These are phyloP conservation scores for Musa troglodytarum DNA, from an alignment of 176 grass and related monocot species.

Conservation along the genomic window DNA sequence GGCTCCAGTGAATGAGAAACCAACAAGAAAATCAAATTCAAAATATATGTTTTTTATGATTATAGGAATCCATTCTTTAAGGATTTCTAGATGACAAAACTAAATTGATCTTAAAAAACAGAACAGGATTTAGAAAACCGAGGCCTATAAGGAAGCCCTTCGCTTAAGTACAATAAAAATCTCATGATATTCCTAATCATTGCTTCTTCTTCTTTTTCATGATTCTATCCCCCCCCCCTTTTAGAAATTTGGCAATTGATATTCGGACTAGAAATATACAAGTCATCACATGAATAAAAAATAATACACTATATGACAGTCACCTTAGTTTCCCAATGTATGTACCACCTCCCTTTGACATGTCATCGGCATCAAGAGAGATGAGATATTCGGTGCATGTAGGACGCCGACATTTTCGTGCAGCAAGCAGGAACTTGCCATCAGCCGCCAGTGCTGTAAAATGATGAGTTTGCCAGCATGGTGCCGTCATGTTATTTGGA, in stretches of 20 bases:
- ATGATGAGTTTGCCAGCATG: neutral
- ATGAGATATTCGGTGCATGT: conserved; percentile 78
- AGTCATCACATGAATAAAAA: neutral
- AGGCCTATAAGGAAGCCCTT: neutral
- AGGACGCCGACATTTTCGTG: conserved; percentile 48
- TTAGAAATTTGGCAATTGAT: neutral
- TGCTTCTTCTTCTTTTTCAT: neutral
- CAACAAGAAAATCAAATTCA: neutral
- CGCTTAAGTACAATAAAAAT: neutral
- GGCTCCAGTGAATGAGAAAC: neutral
- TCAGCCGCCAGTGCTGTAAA: conserved; percentile 64
- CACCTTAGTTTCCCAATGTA: conserved; percentile 89
- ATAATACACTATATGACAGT: neutral
- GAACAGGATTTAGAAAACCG: neutral
- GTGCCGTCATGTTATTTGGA: too few species aligned
- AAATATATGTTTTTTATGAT: neutral
- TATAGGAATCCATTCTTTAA: neutral
- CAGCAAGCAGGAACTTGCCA: conserved; percentile 72
- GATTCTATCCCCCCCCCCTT: too few species aligned
- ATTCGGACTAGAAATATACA: neutral
- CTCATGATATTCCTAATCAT: neutral
- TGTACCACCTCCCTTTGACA: conserved; percentile 41
- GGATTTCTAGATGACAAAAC: neutral
- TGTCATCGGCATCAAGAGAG: conserved; percentile 41
- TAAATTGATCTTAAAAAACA: neutral